Percentiles rank a stretch among this genome's conserved stretches.
phyloP scores from a whole-genome alignment of 2,329 filamentous ascomycete species.

The Xylaria sp. region DNA sequence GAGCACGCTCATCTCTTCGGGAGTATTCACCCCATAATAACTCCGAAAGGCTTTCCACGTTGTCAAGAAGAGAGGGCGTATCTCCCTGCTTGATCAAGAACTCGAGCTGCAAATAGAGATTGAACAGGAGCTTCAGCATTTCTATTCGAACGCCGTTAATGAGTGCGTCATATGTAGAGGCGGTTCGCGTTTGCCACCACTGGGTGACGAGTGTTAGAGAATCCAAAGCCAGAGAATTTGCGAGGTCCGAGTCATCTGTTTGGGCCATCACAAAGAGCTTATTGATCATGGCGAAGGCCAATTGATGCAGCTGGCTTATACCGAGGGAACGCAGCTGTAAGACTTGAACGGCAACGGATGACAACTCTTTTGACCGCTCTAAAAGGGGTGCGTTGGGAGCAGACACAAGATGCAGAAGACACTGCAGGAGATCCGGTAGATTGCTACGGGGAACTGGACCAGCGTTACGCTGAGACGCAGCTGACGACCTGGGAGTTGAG shows the following conservation, averaged over 20 bases:
- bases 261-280: slow-evolving; percentile 65
- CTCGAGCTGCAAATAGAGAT: slow-evolving; percentile 66
- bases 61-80: slow-evolving; percentile 43
- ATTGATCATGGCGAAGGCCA: slow-evolving; percentile 78
- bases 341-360: slow-evolving; percentile 60
- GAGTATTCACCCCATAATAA: slow-evolving; percentile 79
- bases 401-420: slow-evolving; percentile 65
- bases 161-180: slow-evolving; percentile 59
- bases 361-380: slow-evolving; percentile 57
- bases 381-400: slow-evolving; percentile 69
- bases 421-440: slow-evolving; percentile 63
- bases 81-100: slow-evolving; percentile 51
- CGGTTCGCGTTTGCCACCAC: slow-evolving; percentile 76
- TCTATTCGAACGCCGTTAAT: slow-evolving; percentile 71
- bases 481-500: slow-evolving; percentile 38
- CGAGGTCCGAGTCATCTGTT: slow-evolving; percentile 68
- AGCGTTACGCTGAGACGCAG: slow-evolving; percentile 27
- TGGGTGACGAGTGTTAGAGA: slow-evolving; percentile 72
- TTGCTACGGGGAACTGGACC: slow-evolving; percentile 39
- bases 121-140: slow-evolving; percentile 72
- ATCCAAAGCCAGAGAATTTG: slow-evolving; percentile 60
- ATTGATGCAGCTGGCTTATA: slow-evolving; percentile 66
- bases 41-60: slow-evolving; percentile 69
- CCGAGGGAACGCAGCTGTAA: slow-evolving; percentile 61
- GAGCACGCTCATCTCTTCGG: slow-evolving; percentile 68